Base-by-base conservation (phyloP, 2,329 filamentous ascomycete genomes). In the Knoxdaviesia capensis region DNA sequence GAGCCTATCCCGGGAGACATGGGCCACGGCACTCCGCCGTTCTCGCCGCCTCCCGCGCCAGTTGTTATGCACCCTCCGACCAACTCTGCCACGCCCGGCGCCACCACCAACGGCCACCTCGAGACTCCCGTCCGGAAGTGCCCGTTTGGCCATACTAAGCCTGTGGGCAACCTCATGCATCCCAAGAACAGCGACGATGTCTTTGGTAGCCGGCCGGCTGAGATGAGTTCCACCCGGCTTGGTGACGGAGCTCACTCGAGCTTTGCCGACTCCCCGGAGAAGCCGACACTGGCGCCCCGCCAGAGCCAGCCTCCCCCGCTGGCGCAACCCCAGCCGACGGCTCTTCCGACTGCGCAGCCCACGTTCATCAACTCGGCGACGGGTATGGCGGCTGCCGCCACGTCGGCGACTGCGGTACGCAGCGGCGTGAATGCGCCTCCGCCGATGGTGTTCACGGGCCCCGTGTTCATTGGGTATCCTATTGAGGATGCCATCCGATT, bases 381-480 rank as follows among this genome's bases (percentile, higher is more conserved):
- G 48, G 52, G 51, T 42, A 49, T 49, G 5, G 46, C 48, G 35
- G 54, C 50, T 7, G 49, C 50, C n/a, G 40, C 43, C 9, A 40
- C 34, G n/a, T 31, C 20, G 20, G 20, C 30, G 36, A 37, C 38
- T 11, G 11, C 29, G 31, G 29, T 8, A n/a, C 30, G 9, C 8
- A 11, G 35, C 7, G 20, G 37, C 41, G 33, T 28, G 20, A 20
- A 40, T 30, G 32, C 31, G 6, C 10, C 40, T 7, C 72, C 82
- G 7, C 78, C 80, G 50, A 80, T 94, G 71, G 66, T 92, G 0
- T 94, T 94, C 54, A 93, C 83, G 6, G 88, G 88, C 0, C 88
- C 88, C 0, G 86, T 94, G 0, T 94, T 94, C 53, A 84, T 96
- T 51, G 88, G 88, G 0, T 94, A 94, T 53, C 76, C 80, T 7